Evolutionary conservation across 768 basidiomycete species (phyloP).

Genomic region (Albatrellus ellisii): DNA sequence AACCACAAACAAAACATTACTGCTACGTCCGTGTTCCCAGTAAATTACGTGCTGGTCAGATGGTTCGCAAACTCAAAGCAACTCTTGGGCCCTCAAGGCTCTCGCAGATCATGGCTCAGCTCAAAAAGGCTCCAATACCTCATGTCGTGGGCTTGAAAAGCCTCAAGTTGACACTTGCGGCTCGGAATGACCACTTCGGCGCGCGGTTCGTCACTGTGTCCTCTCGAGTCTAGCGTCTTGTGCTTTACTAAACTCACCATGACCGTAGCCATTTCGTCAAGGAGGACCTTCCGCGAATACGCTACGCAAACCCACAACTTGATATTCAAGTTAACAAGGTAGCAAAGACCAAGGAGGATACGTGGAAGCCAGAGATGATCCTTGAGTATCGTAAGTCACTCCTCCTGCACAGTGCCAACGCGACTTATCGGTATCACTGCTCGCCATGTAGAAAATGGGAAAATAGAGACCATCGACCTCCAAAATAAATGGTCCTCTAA

Average conservation of each 20-base stretch:
- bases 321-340: constrained; percentile 45
- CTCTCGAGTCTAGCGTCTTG: not conserved
- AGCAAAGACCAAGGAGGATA: constrained; percentile 37
- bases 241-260: not conserved
- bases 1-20: not conserved
- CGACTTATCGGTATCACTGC: not conserved
- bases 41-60: constrained; percentile 7
- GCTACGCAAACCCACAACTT: constrained; percentile 58
- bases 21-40: not conserved
- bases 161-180: constrained; percentile 43
- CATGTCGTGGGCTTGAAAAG: constrained; percentile 32
- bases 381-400: constrained; percentile 48
- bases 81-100: constrained; percentile 39
- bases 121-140: constrained; percentile 40
- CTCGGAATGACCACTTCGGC: constrained; percentile 60
- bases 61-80: constrained; percentile 15
- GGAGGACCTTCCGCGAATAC: constrained; percentile 67
- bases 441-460: constrained; percentile 40
- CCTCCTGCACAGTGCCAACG: not conserved
- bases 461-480: constrained; percentile 34
- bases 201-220: constrained; percentile 37
- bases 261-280: constrained; percentile 70
- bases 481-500: constrained; percentile 56
- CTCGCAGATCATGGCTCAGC: constrained; percentile 35
- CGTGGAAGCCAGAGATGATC: constrained; percentile 47